Conservation (phyloP, 2,329 filamentous ascomycete genomes). For the Aspergillus unguis region DNA sequence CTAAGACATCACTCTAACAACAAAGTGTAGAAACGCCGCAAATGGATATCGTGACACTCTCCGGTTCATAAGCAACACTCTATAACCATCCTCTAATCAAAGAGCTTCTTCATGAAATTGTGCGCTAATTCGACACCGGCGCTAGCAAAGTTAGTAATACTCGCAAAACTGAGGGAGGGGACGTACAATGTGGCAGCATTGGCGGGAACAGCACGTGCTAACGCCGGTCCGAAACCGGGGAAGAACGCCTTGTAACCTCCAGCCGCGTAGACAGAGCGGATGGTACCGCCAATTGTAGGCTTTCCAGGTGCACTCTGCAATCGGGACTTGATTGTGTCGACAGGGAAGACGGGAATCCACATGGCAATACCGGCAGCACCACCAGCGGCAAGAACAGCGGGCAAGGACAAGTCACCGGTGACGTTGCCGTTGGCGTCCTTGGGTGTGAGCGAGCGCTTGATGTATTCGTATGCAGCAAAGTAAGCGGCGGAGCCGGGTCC, state of each 20-base stretch:
- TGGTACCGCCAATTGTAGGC: constrained; percentile 73
- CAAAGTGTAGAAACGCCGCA: constrained; percentile 5
- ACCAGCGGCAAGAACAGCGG: constrained; percentile 80
- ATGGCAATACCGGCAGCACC: constrained; percentile 92
- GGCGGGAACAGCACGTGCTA: constrained; percentile 88
- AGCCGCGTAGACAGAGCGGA: constrained; percentile 75
- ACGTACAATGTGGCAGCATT: constrained; percentile 86
- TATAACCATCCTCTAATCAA: constrained; percentile 24
- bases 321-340: constrained; percentile 93
- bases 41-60: constrained; percentile 9
- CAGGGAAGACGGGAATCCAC: constrained; percentile 98
- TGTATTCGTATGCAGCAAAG: constrained; percentile 94
- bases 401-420: constrained; percentile 72
- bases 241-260: constrained; percentile 93
- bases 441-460: constrained; percentile 84
- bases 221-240: constrained; percentile 88
- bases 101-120: constrained; percentile 49
- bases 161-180: background rate
- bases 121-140: constrained; percentile 51
- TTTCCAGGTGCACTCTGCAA: constrained; percentile 88
- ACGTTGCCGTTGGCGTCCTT: constrained; percentile 72
- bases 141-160: constrained; percentile 21
- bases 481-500: constrained; percentile 91
- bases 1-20: constrained; percentile 12
- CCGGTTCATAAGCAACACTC: background rate